A percentile compares a stretch with the other conserved stretches of the same genome.
These are phyloP conservation scores for Cryptococcus deneoformans DNA, from an alignment of 1,284 basidiomycete species.

Conservation along the genomic window DNA sequence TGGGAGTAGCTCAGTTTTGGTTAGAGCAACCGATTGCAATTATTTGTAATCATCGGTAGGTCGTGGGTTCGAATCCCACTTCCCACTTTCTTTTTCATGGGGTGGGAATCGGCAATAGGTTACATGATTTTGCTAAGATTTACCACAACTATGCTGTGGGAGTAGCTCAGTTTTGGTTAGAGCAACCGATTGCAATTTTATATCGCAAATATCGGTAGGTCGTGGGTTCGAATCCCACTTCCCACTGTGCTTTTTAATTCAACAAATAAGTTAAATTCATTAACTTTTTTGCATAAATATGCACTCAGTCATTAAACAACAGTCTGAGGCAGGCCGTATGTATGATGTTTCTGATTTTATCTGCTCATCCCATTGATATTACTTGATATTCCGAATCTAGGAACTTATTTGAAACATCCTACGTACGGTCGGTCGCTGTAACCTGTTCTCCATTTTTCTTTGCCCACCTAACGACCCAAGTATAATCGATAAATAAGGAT, in stretches of 20 bases:
- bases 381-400: too few species aligned
- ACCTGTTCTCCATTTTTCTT: too few species aligned
- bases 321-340: too few species aligned
- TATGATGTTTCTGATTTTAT: not conserved
- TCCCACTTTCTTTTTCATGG: not conserved
- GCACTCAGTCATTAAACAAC: not conserved
- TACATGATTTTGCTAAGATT: too few species aligned
- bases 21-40: slow-evolving; percentile 3
- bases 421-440: too few species aligned
- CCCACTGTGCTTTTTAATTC: not conserved
- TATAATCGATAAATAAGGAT: too few species aligned
- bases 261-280: not conserved
- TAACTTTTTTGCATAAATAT: not conserved
- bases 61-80: slow-evolving; percentile 1
- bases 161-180: slow-evolving; percentile 1
- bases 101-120: too few species aligned
- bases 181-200: slow-evolving; percentile 1
- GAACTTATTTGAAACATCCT: too few species aligned
- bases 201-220: not conserved
- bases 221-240: slow-evolving; percentile 1
- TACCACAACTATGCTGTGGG: not conserved
- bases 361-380: too few species aligned
- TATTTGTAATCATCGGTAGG: not conserved
- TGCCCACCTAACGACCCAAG: too few species aligned
- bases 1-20: slow-evolving; percentile 1